Conservation (phyloP, 2,329 filamentous ascomycete species). For the Fonsecaea monophora region DNA sequence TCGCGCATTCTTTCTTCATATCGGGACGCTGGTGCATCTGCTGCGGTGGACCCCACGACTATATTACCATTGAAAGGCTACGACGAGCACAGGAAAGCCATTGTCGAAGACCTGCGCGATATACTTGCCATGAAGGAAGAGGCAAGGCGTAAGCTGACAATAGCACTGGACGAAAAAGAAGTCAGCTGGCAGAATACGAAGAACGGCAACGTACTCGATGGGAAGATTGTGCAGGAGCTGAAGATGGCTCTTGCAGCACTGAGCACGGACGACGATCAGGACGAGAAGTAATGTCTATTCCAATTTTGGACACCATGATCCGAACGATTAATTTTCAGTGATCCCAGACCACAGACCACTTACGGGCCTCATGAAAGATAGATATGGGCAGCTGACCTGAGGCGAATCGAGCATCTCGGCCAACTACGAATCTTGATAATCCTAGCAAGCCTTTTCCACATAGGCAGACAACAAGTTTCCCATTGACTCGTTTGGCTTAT, state of each 20-base stretch:
- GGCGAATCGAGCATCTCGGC: neutral
- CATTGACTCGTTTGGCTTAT: neutral
- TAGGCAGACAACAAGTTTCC: neutral
- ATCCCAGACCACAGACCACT: neutral
- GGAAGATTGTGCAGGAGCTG: conserved; percentile 75
- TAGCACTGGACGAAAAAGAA: conserved; percentile 76
- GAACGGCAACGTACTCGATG: conserved; percentile 68
- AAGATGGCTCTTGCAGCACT: conserved; percentile 59
- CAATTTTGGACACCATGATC: conserved; percentile 15
- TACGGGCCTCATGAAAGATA: neutral
- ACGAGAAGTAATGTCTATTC: conserved; percentile 29
- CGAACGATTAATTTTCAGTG: neutral
- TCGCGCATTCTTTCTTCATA: conserved; percentile 73
- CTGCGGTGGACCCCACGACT: conserved; percentile 63
- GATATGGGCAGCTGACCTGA: neutral
- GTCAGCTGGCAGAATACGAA: conserved; percentile 62
- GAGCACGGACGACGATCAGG: conserved; percentile 45
- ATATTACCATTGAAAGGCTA: conserved; percentile 66
- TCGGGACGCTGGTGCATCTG: conserved; percentile 67
- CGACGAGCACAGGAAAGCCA: conserved; percentile 71
- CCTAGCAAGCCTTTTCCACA: neutral
- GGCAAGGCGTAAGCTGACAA: conserved; percentile 67
- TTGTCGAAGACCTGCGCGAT: conserved; percentile 78
- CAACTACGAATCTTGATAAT: neutral
- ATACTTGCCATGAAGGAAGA: conserved; percentile 55